Base-by-base conservation (phyloP, 805 yeast species). In the Scheffersomyces coipomensis region DNA sequence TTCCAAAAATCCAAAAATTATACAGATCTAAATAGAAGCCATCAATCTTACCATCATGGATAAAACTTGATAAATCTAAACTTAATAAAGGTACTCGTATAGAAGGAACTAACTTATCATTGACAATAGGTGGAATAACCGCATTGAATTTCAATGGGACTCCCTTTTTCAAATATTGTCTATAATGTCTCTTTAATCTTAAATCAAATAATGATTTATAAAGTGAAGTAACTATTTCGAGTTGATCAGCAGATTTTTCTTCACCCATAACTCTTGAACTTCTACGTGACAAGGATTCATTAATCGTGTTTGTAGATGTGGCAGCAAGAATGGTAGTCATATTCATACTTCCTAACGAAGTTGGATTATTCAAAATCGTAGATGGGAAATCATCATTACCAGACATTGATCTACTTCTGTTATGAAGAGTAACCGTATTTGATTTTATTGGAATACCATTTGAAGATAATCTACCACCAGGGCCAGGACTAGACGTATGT, bases 71-170 rank as follows among this genome's bases (percentile, higher is more conserved):
- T 23, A 68, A 47, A 43, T 69, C 70, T 29, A 68, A 41, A 12
- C 49, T 49, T 34, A 59, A 40, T 17, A 64, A 46, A 1, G 74
- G 72, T 4, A 64, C 58, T 37, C 60, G 66, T 9, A 68, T 62
- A 2, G 70, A 60, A 2, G 73, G 73, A 2, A 67, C 64, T 19
- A 56, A 48, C 38, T 58, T 62, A 41, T 68, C 73, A 39, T 59
- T 52, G 3, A 61, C 57, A 4, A 67, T 57, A 4, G 71, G 69
- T 36, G 64, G 73, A 5, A 68, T 53, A 10, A 69, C 50, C 7
- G 58, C 43, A 1, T 55, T 39, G 21, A 41, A 52, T 34, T 39
- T 45, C 6, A 12, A 42, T 12, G 19, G 27, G 12, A 27, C 33
- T 40, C 35, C 47, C 30, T 47, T 52, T 34, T 38, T 42, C 29